Conservation (phyloP, 169 alveolate species). For the Cyclospora cayetanensis region DNA sequence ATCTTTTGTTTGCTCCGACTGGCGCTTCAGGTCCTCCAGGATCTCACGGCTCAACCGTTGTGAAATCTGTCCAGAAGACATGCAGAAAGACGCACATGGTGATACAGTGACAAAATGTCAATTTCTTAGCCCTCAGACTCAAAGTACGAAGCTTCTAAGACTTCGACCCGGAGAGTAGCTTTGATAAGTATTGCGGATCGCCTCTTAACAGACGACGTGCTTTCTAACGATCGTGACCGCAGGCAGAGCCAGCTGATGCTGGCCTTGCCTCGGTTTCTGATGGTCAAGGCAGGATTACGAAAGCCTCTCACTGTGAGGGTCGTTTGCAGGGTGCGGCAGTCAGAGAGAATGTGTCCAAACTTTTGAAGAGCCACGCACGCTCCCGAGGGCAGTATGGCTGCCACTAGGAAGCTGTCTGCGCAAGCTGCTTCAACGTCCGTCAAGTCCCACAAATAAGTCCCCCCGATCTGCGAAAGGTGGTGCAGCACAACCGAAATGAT, state of each 20-base stretch:
- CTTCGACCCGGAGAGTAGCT: too few species aligned
- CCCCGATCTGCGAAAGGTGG: conserved; percentile 7
- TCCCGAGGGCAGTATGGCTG: conserved; percentile 41
- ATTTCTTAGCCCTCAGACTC: too few species aligned
- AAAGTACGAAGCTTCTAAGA: too few species aligned
- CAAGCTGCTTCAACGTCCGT: conserved; percentile 31
- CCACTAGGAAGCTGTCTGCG: conserved; percentile 57
- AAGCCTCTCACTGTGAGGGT: not conserved
- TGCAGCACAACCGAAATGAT: too few species aligned
- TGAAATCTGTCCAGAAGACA: conserved; percentile 32
- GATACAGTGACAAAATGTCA: too few species aligned
- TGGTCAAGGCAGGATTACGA: too few species aligned
- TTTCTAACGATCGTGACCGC: too few species aligned
- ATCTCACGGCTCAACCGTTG: conserved; percentile 35
- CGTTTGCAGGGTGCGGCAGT: conserved; percentile 57
- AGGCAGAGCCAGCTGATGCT: too few species aligned
- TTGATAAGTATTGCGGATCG: too few species aligned
- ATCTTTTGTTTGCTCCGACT: not conserved
- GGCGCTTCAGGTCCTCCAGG: conserved; percentile 24
- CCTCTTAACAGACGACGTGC: too few species aligned
- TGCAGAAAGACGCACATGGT: too few species aligned
- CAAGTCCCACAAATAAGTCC: conserved; percentile 40
- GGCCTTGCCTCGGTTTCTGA: too few species aligned
- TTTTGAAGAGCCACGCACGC: conserved; percentile 55
- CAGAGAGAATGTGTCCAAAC: conserved; percentile 43